These are phyloP conservation scores for Leptographium wingfieldii DNA, from an alignment of 2,329 filamentous ascomycete genomes.

Conservation along the genomic window DNA sequence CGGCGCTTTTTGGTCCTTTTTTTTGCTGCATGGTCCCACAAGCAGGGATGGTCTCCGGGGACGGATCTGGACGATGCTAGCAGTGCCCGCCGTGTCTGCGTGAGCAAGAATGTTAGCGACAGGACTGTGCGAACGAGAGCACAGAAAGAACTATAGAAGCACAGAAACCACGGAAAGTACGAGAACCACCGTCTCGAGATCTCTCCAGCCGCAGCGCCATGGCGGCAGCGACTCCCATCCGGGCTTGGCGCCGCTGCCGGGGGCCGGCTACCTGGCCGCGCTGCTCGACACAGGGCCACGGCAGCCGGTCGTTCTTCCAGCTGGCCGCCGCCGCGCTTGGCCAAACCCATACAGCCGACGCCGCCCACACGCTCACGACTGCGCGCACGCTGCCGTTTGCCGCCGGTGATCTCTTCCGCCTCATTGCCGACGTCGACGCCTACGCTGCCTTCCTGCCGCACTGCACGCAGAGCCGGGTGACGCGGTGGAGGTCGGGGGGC, in stretches of 20 bases:
- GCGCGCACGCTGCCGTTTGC: slow-evolving; percentile 67
- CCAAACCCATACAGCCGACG: neutral
- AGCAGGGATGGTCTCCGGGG: neutral
- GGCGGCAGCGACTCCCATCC: neutral
- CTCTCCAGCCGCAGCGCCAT: neutral
- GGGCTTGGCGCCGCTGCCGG: neutral
- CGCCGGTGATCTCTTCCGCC: slow-evolving; percentile 56
- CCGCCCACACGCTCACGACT: slow-evolving; percentile 54
- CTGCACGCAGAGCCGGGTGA: slow-evolving; percentile 67
- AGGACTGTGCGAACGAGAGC: neutral
- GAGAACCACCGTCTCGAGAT: no score
- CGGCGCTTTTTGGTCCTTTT: neutral
- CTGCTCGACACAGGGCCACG: neutral
- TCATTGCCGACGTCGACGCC: slow-evolving; percentile 78
- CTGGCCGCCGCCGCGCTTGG: slow-evolving; percentile 12
- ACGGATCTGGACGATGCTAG: neutral
- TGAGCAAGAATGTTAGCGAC: neutral
- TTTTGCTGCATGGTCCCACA: neutral
- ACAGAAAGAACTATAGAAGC: no score
- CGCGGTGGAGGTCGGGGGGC: slow-evolving; percentile 42
- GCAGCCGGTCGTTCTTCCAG: slow-evolving; percentile 19
- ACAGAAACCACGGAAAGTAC: no score
- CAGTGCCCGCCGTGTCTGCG: no score
- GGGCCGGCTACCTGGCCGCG: neutral
- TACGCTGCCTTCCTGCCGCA: slow-evolving; percentile 89